Percentiles rank a stretch among this genome's conserved stretches.
Conservation (phyloP, 139 green algal species). For the Micractinium sp. region DNA sequence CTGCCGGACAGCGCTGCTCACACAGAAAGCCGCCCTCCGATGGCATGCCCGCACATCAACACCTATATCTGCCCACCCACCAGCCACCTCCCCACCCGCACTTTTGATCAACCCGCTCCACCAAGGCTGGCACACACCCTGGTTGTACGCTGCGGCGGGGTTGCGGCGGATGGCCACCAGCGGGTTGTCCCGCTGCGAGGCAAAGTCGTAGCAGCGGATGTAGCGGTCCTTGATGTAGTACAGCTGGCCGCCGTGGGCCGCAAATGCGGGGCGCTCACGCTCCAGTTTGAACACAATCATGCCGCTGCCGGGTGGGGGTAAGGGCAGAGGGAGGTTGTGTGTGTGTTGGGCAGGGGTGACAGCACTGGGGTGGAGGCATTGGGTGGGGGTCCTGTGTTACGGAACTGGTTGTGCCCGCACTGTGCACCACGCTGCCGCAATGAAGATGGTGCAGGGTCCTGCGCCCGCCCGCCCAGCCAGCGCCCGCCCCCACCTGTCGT, state of each 20-base stretch:
- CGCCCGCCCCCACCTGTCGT: constrained; percentile 79
- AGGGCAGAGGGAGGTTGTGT: background rate
- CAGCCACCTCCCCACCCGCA: too few species aligned
- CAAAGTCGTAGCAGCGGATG: constrained; percentile 93
- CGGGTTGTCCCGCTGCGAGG: constrained; percentile 87
- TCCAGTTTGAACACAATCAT: constrained; percentile 99
- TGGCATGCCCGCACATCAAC: too few species aligned
- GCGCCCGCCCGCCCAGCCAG: background rate
- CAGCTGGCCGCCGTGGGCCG: constrained; percentile 78
- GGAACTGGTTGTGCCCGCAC: too few species aligned
- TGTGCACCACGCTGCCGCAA: too few species aligned
- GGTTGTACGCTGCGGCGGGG: constrained; percentile 46
- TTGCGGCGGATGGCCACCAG: constrained; percentile 88
- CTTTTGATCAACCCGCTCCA: too few species aligned
- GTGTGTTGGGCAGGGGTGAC: too few species aligned
- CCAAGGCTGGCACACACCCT: constrained; percentile 38
- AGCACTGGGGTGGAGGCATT: too few species aligned
- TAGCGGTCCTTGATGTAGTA: constrained; percentile 99
- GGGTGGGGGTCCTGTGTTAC: too few species aligned
- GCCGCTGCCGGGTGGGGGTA: constrained; percentile 67
- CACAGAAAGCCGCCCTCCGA: too few species aligned
- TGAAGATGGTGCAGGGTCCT: too few species aligned
- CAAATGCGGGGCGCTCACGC: constrained; percentile 94
- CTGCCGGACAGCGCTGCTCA: too few species aligned
- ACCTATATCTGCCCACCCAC: too few species aligned